Evolutionary conservation across 306 rosid species (phyloP).

Genomic region (Phaseolus lunatus): DNA sequence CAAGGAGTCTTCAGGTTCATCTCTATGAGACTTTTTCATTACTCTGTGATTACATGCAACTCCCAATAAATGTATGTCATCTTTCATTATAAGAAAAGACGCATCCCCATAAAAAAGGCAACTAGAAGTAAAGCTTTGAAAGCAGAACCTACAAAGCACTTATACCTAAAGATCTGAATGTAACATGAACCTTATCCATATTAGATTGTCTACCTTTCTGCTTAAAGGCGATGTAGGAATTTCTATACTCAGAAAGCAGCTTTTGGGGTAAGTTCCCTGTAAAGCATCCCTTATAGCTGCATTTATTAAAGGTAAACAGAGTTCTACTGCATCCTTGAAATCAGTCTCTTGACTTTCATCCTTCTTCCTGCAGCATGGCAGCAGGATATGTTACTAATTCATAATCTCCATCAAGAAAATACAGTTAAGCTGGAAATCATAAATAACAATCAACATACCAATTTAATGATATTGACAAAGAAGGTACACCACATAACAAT

Average conservation of each 20-base stretch:
- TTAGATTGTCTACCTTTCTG: not conserved
- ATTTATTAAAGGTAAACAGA: conserved; percentile 19
- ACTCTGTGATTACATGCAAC: not conserved
- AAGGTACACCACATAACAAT: conserved; percentile 5
- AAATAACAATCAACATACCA: not conserved
- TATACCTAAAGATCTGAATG: not conserved
- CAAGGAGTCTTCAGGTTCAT: not conserved
- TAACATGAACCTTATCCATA: not conserved
- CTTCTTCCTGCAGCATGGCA: not conserved
- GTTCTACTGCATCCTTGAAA: not conserved
- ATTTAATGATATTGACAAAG: conserved; percentile 13
- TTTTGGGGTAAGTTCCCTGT: conserved; percentile 8
- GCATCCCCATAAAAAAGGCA: conserved; percentile 4
- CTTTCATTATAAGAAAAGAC: not conserved
- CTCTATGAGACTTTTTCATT: not conserved
- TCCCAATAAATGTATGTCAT: not conserved
- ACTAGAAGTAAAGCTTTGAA: not conserved
- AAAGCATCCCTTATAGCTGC: conserved; percentile 1
- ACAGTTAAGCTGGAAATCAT: not conserved
- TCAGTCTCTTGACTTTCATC: conserved; percentile 23
- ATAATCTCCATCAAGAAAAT: not conserved
- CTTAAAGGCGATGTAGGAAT: not conserved
- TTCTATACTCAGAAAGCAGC: conserved; percentile 5
- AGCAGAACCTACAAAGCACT: not conserved
- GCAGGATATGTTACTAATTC: not conserved